Conservation (phyloP, 1,284 basidiomycete species). For the Ustilago curta region DNA sequence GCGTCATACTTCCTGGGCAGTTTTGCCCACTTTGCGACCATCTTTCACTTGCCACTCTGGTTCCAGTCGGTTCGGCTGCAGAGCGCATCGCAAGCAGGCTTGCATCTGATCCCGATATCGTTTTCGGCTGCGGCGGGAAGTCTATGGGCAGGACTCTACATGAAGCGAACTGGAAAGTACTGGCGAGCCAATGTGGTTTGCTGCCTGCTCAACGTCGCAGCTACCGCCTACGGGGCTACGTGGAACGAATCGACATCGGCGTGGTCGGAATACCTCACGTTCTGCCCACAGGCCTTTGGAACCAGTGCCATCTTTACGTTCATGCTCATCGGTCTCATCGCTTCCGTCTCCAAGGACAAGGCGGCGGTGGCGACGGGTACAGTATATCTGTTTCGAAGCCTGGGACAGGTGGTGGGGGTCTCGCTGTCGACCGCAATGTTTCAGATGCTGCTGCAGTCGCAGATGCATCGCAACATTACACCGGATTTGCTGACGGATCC, state of each 20-base stretch:
- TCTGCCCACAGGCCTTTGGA: conserved; percentile 72
- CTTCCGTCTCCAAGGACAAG: conserved; percentile 39
- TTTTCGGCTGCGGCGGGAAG: conserved; percentile 79
- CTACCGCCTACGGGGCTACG: conserved; percentile 20
- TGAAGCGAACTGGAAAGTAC: conserved; percentile 83
- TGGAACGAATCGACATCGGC: conserved; percentile 74
- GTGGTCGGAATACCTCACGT: conserved; percentile 76
- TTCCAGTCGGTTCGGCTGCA: conserved; percentile 84
- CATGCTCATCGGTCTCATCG: conserved; percentile 75
- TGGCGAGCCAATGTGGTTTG: conserved; percentile 79
- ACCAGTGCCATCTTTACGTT: conserved; percentile 83
- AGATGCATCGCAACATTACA: conserved; percentile 77
- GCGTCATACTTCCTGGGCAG: conserved; percentile 43
- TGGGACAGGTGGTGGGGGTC: conserved; percentile 85
- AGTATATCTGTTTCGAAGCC: conserved; percentile 78
- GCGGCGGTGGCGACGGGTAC: conserved; percentile 86
- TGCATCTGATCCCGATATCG: conserved; percentile 83
- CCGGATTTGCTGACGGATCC: conserved; percentile 73
- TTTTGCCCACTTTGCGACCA: conserved; percentile 35
- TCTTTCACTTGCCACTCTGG: conserved; percentile 83
- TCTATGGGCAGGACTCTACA: conserved; percentile 82
- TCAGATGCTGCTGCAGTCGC: conserved; percentile 76
- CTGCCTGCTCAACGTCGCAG: conserved; percentile 39
- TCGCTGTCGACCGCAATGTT: conserved; percentile 82
- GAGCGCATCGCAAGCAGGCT: conserved; percentile 77